Evolutionary conservation across 192 early-diverging fungal genomes (phyloP), one percentile per base, ranked within the genome.

Genomic region (Geranomyces variabilis): DNA sequence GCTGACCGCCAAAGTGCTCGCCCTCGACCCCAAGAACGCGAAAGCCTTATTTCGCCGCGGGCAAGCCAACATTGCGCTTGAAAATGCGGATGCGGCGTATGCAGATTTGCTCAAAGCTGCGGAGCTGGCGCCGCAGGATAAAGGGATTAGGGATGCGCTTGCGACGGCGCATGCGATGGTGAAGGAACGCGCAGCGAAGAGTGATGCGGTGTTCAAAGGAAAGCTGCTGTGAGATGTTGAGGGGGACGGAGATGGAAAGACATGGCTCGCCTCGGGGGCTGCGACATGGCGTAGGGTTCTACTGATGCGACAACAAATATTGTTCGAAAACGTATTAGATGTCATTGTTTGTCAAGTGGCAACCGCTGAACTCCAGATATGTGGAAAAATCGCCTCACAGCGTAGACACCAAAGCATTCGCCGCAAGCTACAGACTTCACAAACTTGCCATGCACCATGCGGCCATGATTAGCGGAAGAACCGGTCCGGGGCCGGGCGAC

Each of bases 11-110:
- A 79, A 83, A 56, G 76, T 80, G 44, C 70, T 83, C 60, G 64
- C 62, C 24, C 24, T 51, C n/a, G 63, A 74, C 29, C 76, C 78
- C 1, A 33, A 65, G 9, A 83, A 79, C 66, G 74, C 76, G n/a
- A 83, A 83, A 65, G 82, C 82, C 6, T 47, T 75, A 31, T 84
- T 75, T 66, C 82, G 82, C 9, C 74, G 82, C 36, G 82, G 79
- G 0, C 66, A 75, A 45, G 67, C 77, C 15, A 53, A 73, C 45
- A 56, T 75, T 21, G 57, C 67, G 4, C 47, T 80, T 17, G 62
- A 74, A 17, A 68, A 81, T 33, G 36, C 77, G 4, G 75, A 79
- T 13, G 66, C 73, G 51, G 82, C 82, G 0, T 70, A 75, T 43
- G 46, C 49, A 4, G 82, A 84, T 59, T 59, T 80, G 53, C 74